Base-by-base conservation (phyloP, 352 stramenopile species). In the Globisporangium canariense region DNA sequence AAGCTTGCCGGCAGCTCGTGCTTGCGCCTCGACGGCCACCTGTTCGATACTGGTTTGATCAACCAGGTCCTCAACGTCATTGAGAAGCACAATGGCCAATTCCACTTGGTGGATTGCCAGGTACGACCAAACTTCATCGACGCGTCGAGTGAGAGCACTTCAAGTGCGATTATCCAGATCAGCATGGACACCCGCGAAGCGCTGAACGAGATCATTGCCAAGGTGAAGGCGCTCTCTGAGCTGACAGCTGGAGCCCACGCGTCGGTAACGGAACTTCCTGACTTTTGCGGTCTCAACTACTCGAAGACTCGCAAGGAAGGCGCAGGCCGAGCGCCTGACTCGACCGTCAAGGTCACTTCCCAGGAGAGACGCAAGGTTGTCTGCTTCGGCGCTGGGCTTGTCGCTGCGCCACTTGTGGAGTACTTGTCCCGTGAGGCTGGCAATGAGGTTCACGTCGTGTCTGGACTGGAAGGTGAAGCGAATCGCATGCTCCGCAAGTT, bases 1-100 rank as follows among this genome's bases (percentile, higher is more conserved):
- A 73, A 90, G 43, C 72, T 96, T 20, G 86, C 81, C 3, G 86
- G 86, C 10, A 92, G 76, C 70, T 94, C 86, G 1, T 94, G 88
- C 49, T 22, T 97, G 36, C 73, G 88, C 2, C 67, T 97, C 5
- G 74, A 97, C 60, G 96, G 96, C 2, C 96, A 99, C 71, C 77
- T 99, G 41, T 99, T 99, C 71, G 96, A 99, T 83, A 97, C 88
- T 10, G 92, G 93, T 30, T 73, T 98, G 25, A 98, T 99, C 71
- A 98, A 98, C 73, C 87, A 97, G 65, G 75, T 98, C 8, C 76
- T 98, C 13, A 96, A 98, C 76, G 78, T 97, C 14, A 92, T 98
- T 60, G 95, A 98, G 65, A 71, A 85, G 18, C 79, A 94, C 64
- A 75, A 85, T 40, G 94, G 91, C 58, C 78, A 83, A 1, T 98